phyloP scores from a whole-genome alignment of 2,329 filamentous ascomycete genomes.

The Hirsutella rhossiliensis region DNA sequence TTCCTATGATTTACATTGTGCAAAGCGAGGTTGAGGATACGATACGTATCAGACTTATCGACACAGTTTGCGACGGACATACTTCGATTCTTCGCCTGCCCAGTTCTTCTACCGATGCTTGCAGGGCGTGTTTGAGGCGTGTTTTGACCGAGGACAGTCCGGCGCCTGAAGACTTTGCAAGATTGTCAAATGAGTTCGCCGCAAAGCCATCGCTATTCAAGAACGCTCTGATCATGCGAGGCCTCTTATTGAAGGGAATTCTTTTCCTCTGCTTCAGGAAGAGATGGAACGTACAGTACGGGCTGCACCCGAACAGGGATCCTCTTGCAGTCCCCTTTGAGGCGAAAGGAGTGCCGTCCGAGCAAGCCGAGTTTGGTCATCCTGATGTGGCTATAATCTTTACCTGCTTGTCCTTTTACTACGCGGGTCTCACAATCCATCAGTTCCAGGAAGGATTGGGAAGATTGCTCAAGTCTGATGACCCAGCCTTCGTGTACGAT shows the following conservation, averaged over 20 bases:
- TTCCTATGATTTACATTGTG: constrained; percentile 46
- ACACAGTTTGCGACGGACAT: constrained; percentile 25
- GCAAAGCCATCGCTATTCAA: background rate
- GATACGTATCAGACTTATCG: constrained; percentile 25
- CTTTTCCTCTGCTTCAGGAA: constrained; percentile 48
- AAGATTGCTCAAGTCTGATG: constrained; percentile 36
- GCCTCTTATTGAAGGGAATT: constrained; percentile 48
- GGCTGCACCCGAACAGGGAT: constrained; percentile 36
- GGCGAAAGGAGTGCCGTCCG: constrained; percentile 1
- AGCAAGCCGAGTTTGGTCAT: constrained; percentile 26
- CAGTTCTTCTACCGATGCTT: background rate
- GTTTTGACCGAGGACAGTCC: background rate
- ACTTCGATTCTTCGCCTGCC: constrained; percentile 7
- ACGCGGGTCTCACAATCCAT: constrained; percentile 34
- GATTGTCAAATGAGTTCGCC: background rate
- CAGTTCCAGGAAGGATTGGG: constrained; percentile 27
- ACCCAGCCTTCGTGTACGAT: constrained; percentile 44
- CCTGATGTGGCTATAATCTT: constrained; percentile 53
- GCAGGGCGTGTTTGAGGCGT: background rate
- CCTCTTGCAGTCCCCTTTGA: background rate
- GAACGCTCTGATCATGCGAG: constrained; percentile 44
- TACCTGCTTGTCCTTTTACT: constrained; percentile 57
- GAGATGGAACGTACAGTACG: constrained; percentile 56
- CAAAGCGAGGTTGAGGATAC: constrained; percentile 31
- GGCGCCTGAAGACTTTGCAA: background rate